Evolutionary conservation across 192 early-diverging fungal genomes (phyloP), one percentile per base, ranked within the genome.

Genomic region (Pecoramyces ruminantium): DNA sequence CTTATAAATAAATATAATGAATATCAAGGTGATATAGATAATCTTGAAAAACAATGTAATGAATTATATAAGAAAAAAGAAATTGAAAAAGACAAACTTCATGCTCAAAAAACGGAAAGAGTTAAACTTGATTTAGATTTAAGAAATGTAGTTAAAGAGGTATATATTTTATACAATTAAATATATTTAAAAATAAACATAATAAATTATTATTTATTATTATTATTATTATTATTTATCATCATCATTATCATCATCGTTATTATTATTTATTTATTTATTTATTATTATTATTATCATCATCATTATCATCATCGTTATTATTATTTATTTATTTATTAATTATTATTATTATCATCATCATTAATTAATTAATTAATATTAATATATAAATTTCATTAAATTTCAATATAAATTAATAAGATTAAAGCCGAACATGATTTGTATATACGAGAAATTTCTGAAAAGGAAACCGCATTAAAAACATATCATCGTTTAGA

Each of bases 61-160:
- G 90, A 91, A 77, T 88, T 91, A 40, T 89, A 89, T 82, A 91
- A 90, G 79, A 85, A 91, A 80, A 87, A 91, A 80, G 89, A 91
- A 82, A 77, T 89, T 14, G 88, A 89, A n/a, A 91, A 91, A 77
- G 88, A 91, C 30, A 87, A 90, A 81, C 83, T 91, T 18, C 84
- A 86, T 17, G 81, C 85, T 29, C 89, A 91, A 81, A 85, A 86
- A 77, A 88, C 84, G 1, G 90, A 91, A 81, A 78, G 86, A 39
- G 87, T 90, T 27, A 80, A 86, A 29, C 82, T 89, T 29, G 89
- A 89, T 28, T 40, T 91, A 38, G 67, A 84, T n/a, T 80, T 91
- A 29, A 81, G 83, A 81, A 85, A 87, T 79, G 82, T 86, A 30
- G 78, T 85, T 18, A 30, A 80, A n/a, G 88, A 91, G 29, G 89